phyloP scores from a whole-genome alignment of 73 alveolate genomes.

The Tetrahymena borealis region DNA sequence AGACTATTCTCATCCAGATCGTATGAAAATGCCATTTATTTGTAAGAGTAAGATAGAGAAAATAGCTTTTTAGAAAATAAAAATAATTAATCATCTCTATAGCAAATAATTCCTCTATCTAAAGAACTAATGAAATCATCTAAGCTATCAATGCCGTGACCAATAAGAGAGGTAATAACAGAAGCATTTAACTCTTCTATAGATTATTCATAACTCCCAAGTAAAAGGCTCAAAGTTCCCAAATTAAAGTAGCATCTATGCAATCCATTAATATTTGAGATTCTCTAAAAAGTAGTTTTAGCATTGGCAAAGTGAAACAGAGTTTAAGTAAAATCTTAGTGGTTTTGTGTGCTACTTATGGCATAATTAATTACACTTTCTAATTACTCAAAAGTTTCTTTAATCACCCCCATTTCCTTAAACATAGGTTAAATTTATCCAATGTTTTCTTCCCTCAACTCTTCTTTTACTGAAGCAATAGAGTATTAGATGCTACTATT shows the following conservation, averaged over 20 bases:
- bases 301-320: not conserved
- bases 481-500: not conserved
- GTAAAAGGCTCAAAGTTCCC: not conserved
- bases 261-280: not conserved
- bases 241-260: not conserved
- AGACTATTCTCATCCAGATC: not conserved
- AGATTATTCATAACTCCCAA: not conserved
- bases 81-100: not conserved
- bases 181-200: not conserved
- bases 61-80: not conserved
- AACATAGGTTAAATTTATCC: not conserved
- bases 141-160: not conserved
- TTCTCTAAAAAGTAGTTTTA: not conserved
- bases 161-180: not conserved
- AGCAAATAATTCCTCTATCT: not conserved
- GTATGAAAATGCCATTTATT: not conserved
- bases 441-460: not conserved
- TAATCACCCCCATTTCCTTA: not conserved
- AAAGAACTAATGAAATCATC: not conserved
- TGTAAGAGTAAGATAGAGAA: not conserved
- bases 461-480: not conserved
- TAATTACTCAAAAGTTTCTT: not conserved
- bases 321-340: not conserved
- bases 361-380: not conserved
- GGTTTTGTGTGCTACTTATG: not conserved